Evolutionary conservation across 2,329 filamentous ascomycete genomes (phyloP), one percentile per base, ranked within the genome.

Genomic region (Neonectria ditissima): DNA sequence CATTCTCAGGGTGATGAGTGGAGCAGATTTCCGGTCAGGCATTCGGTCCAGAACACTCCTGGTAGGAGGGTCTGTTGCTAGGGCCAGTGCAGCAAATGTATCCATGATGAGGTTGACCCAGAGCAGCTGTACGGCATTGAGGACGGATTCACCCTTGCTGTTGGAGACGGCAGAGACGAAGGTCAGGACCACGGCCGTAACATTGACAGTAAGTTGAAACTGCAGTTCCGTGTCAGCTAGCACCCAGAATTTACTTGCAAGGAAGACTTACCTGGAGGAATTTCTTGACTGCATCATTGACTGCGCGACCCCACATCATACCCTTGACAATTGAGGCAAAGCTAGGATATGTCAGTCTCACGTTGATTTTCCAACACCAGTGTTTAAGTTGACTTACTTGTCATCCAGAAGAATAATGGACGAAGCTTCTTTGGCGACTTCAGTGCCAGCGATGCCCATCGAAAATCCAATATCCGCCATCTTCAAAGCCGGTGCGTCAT

Each of bases 1-100:
- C 87, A 89, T 89, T 20, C 68, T 57, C 37, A 72, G 94, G 1
- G 91, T 93, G 72, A 95, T 93, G 7, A 95, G 81, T 1, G 91
- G 86, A 2, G 91, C 90, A 57, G 86, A 90, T 76, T 94, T 94
- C 11, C 79, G 76, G 65, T 85, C 81, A 2, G 83, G 82, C 39
- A 77, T 75, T 43, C 88, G 83, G 67, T 90, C 77, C n/a, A 90
- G 83, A 52, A 90, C 84, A 65, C 81, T 82, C 14, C 83, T 79
- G 7, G 83, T 84, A 1, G 88, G 88, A 14, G 87, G 87, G 69
- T 90, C 88, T 1, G 88, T 90, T 9, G 88, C 88, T 14, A 91
- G 80, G 11, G 88, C 88, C 55, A 91, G 83, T 8, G 88, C 88
- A 8, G 86, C 86, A 68, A 89, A 87, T 5, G 86, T 87, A 63